A percentile compares a stretch with the other conserved stretches of the same genome.
These are phyloP conservation scores for Globisporangium nagaii DNA, from an alignment of 352 stramenopile species.

Conservation along the genomic window DNA sequence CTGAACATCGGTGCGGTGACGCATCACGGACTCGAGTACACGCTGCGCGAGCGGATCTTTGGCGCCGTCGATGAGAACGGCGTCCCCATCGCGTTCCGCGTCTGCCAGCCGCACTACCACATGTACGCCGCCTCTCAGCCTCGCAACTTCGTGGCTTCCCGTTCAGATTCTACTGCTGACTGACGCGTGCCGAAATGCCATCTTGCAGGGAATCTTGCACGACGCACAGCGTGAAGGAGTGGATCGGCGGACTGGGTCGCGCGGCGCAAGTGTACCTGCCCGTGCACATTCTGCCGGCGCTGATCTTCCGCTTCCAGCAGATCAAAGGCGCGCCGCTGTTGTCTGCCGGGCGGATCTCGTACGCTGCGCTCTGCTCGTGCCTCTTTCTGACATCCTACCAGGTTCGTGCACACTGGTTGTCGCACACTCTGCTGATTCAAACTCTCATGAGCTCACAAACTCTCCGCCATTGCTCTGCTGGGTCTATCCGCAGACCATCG, in stretches of 20 bases:
- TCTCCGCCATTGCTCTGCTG: neutral
- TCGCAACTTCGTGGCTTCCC: too few species aligned
- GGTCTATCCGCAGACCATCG: slow-evolving; percentile 35
- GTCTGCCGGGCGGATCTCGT: slow-evolving; percentile 42
- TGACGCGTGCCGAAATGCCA: neutral
- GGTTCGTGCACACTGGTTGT: too few species aligned
- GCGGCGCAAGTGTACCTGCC: slow-evolving; percentile 76
- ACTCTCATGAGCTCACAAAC: neutral
- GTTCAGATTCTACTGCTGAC: neutral
- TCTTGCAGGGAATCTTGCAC: slow-evolving; percentile 70
- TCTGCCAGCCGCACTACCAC: slow-evolving; percentile 85
- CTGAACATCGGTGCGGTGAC: slow-evolving; percentile 64
- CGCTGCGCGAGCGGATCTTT: slow-evolving; percentile 49
- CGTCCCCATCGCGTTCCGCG: slow-evolving; percentile 44
- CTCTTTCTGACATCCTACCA: slow-evolving; percentile 82
- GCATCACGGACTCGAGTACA: slow-evolving; percentile 68
- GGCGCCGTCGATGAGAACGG: slow-evolving; percentile 36
- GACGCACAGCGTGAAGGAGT: slow-evolving; percentile 73
- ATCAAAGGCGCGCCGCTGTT: slow-evolving; percentile 43
- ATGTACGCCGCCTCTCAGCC: slow-evolving; percentile 43
- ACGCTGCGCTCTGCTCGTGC: slow-evolving; percentile 69
- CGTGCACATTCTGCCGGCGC: slow-evolving; percentile 69
- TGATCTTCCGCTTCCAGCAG: slow-evolving; percentile 72
- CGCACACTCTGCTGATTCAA: too few species aligned
- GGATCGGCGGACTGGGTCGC: slow-evolving; percentile 59